Conservation (phyloP, 2,329 filamentous ascomycete species). For the Cytospora piceicola region DNA sequence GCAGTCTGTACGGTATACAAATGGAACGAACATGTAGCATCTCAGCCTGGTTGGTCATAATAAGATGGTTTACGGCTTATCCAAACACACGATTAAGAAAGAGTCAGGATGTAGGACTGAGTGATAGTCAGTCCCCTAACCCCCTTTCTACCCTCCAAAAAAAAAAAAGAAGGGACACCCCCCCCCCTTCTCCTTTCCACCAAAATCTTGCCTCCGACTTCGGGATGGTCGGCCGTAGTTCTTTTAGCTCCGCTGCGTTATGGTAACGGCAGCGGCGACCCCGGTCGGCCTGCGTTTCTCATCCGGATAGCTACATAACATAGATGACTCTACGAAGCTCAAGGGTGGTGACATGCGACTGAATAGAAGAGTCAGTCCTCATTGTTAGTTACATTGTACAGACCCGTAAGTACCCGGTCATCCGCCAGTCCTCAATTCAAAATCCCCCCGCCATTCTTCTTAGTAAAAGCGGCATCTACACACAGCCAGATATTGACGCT, state of each 20-base stretch:
- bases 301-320: not conserved
- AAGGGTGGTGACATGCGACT: not conserved
- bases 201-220: not conserved
- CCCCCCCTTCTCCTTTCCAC: not conserved
- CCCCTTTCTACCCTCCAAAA: too few species aligned
- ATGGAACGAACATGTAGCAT: not conserved
- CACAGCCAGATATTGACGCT: not conserved
- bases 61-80: not conserved
- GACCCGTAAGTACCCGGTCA: not conserved
- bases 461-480: not conserved
- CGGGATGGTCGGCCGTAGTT: constrained; percentile 2
- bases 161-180: too few species aligned
- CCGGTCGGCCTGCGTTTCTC: not conserved
- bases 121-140: too few species aligned
- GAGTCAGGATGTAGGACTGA: too few species aligned
- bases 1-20: not conserved
- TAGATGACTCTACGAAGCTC: not conserved
- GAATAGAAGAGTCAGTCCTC: not conserved
- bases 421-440: not conserved
- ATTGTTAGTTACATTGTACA: not conserved
- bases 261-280: not conserved
- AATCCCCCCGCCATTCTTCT: not conserved
- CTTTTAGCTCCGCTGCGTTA: not conserved
- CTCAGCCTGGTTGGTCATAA: not conserved
- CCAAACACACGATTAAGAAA: not conserved